Evolutionary conservation across 129 eudicot species (phyloP).

Genomic region (Flaveria linearis): DNA sequence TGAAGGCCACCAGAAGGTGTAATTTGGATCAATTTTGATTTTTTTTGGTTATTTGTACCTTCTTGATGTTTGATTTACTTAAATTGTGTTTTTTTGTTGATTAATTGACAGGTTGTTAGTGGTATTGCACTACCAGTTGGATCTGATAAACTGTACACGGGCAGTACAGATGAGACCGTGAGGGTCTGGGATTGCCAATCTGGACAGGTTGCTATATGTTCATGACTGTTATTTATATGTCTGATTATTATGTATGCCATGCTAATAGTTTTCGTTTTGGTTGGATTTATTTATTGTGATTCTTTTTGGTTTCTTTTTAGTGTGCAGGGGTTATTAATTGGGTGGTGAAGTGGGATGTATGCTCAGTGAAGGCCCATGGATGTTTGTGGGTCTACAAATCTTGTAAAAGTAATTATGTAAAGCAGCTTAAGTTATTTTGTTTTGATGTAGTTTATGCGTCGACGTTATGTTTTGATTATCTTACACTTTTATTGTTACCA

Average conservation of each 20-base stretch:
- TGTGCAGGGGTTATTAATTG: no score
- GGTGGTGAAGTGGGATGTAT: no score
- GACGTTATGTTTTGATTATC: conserved; percentile 9
- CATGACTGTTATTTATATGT: neutral
- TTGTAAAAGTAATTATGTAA: no score
- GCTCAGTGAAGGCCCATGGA: no score
- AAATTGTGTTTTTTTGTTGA: neutral
- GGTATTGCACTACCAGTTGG: conserved; percentile 86
- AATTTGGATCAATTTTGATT: neutral
- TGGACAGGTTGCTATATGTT: conserved; percentile 71
- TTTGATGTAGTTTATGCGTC: no score
- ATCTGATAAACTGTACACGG: conserved; percentile 88
- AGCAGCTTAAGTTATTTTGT: no score
- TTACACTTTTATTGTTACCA: no score
- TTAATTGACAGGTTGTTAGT: conserved; percentile 58
- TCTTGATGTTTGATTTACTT: neutral
- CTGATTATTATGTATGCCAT: no score
- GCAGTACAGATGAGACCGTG: conserved; percentile 85
- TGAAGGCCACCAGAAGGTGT: conserved; percentile 79
- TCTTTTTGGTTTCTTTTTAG: no score
- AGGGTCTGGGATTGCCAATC: conserved; percentile 99
- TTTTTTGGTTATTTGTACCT: neutral
- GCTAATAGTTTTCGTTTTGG: no score
- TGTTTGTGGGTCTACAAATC: no score
- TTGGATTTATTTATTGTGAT: no score